Conservation (phyloP, 371 early-diverging fungal species). For the Mucor plumbeus region DNA sequence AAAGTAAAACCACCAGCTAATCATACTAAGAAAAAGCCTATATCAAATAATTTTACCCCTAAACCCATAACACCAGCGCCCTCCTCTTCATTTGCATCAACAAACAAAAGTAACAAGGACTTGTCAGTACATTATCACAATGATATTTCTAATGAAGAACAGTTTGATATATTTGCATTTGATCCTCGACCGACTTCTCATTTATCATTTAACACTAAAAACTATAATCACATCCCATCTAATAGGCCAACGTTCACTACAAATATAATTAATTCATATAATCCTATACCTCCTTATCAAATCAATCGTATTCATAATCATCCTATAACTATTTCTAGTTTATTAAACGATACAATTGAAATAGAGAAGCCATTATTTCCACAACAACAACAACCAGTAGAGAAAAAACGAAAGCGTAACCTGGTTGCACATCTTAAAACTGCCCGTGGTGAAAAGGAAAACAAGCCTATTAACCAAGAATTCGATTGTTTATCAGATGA, state of each 20-base stretch:
- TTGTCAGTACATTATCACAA: no score
- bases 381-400: neutral
- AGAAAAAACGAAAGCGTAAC: constrained; percentile 31
- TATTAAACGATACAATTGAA: neutral
- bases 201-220: neutral
- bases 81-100: constrained; percentile 11
- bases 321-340: neutral
- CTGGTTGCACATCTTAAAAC: constrained; percentile 28
- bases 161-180: constrained; percentile 26
- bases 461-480: neutral
- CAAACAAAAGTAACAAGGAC: constrained; percentile 10
- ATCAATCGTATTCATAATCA: neutral
- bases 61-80: constrained; percentile 24
- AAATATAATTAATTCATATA: neutral
- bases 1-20: neutral
- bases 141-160: no score
- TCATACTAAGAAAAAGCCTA: constrained; percentile 5
- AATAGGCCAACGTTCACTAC: neutral
- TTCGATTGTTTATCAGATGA: constrained; percentile 28
- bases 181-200: constrained; percentile 10
- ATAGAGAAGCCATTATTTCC: neutral
- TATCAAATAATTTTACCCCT: constrained; percentile 10
- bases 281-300: neutral
- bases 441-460: constrained; percentile 27
- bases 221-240: neutral